A percentile compares a stretch with the other conserved stretches of the same genome.
Conservation (phyloP, 1,284 basidiomycete species). For the Vanrija humicola region DNA sequence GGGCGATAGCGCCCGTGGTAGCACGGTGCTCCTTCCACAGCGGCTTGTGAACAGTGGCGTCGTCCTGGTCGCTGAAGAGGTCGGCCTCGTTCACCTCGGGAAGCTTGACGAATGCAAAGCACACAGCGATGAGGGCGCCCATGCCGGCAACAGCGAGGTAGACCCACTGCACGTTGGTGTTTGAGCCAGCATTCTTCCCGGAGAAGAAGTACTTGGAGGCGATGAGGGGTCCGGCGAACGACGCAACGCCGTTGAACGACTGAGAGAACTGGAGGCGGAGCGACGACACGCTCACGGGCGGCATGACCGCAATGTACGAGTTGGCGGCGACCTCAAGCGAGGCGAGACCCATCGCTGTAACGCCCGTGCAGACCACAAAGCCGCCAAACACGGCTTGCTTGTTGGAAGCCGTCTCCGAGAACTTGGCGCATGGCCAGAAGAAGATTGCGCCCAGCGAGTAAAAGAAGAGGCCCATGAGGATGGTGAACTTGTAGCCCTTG, state of each 20-base stretch:
- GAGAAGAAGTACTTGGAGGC: slow-evolving; percentile 70
- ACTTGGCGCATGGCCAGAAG: slow-evolving; percentile 73
- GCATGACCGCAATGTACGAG: slow-evolving; percentile 64
- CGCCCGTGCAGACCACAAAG: slow-evolving; percentile 65
- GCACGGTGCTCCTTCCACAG: slow-evolving; percentile 68
- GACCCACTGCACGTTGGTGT: slow-evolving; percentile 74
- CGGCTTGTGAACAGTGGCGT: slow-evolving; percentile 24
- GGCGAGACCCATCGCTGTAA: slow-evolving; percentile 60
- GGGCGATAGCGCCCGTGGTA: slow-evolving; percentile 55
- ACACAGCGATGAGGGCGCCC: slow-evolving; percentile 57
- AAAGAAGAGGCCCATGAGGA: slow-evolving; percentile 63
- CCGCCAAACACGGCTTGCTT: slow-evolving; percentile 58
- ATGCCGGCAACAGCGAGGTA: slow-evolving; percentile 67
- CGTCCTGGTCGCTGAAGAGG: slow-evolving; percentile 16
- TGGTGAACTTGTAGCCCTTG: slow-evolving; percentile 51
- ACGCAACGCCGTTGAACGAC: slow-evolving; percentile 74
- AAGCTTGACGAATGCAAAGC: slow-evolving; percentile 69
- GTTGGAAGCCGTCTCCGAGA: slow-evolving; percentile 40
- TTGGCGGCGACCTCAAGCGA: slow-evolving; percentile 61
- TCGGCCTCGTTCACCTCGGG: slow-evolving; percentile 63
- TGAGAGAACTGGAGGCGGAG: slow-evolving; percentile 77
- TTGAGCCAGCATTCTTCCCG: slow-evolving; percentile 58
- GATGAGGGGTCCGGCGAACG: slow-evolving; percentile 74
- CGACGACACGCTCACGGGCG: slow-evolving; percentile 62
- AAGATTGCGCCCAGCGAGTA: slow-evolving; percentile 72